These are phyloP conservation scores for Aureobasidium pullulans DNA, from an alignment of 2,329 filamentous ascomycete species.

Conservation along the genomic window DNA sequence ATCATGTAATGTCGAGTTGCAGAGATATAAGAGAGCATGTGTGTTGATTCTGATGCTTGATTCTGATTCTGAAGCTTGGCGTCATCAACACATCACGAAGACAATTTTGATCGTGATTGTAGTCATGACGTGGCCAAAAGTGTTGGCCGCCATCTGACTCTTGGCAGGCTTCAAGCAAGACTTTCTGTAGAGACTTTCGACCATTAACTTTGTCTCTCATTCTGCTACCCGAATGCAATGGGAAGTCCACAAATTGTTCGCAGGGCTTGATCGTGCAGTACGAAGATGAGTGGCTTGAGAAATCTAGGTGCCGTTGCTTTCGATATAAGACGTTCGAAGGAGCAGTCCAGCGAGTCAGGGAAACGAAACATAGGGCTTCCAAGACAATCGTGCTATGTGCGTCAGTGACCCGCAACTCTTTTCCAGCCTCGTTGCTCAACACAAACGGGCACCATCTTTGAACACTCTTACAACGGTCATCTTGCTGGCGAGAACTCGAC, in stretches of 20 bases:
- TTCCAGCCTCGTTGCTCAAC: background rate
- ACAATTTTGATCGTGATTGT: too few species aligned
- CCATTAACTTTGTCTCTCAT: background rate
- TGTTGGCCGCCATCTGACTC: background rate
- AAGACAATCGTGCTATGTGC: background rate
- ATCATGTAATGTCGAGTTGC: background rate
- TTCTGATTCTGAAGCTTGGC: background rate
- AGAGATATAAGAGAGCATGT: background rate
- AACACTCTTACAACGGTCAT: background rate
- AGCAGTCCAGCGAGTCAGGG: background rate
- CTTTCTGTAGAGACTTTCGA: too few species aligned
- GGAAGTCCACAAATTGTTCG: background rate
- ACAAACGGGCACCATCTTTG: background rate
- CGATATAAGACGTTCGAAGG: background rate
- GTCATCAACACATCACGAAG: background rate
- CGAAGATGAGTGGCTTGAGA: background rate
- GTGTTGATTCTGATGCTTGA: background rate
- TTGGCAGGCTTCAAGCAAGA: background rate
- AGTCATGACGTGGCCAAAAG: background rate
- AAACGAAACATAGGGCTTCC: too few species aligned
- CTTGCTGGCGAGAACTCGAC: background rate
- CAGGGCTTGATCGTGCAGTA: background rate
- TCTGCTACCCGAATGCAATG: too few species aligned
- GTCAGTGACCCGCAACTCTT: slow-evolving; percentile 4
- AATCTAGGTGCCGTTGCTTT: background rate